These are phyloP conservation scores for Podila clonocystis DNA, from an alignment of 192 early-diverging fungal species.

Conservation along the genomic window DNA sequence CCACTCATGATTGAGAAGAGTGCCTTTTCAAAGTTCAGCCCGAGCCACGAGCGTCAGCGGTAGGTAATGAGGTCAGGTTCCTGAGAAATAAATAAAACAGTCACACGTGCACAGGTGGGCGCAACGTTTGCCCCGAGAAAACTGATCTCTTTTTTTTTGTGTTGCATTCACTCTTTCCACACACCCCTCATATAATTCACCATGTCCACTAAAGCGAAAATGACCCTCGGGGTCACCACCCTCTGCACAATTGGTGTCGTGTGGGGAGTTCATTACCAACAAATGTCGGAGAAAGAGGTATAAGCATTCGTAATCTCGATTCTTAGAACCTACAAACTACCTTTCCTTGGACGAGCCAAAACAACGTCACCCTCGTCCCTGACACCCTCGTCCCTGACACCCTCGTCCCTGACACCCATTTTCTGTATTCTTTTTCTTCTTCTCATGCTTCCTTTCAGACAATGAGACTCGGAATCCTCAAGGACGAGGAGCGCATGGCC, in stretches of 20 bases:
- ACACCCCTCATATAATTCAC: not conserved
- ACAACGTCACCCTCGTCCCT: no score
- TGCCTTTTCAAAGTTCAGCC: slow-evolving; percentile 66
- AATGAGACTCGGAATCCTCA: slow-evolving; percentile 44
- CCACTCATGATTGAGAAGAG: slow-evolving; percentile 75
- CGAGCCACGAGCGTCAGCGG: slow-evolving; percentile 34
- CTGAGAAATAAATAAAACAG: not conserved
- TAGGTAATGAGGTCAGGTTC: not conserved
- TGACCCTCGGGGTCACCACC: slow-evolving; percentile 46
- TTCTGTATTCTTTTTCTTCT: no score
- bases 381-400: no score
- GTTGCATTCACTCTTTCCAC: not conserved
- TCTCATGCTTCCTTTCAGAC: slow-evolving; percentile 7
- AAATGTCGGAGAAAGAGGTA: slow-evolving; percentile 53
- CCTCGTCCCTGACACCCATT: no score
- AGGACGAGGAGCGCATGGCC: slow-evolving; percentile 48
- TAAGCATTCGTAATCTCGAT: not conserved
- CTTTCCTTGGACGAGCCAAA: no score
- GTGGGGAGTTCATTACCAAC: slow-evolving; percentile 48
- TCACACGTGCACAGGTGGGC: not conserved
- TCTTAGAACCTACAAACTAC: not conserved
- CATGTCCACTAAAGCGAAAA: slow-evolving; percentile 52
- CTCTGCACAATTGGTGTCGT: slow-evolving; percentile 38
- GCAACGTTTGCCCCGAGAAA: not conserved
- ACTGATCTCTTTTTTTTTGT: slow-evolving; percentile 6